A percentile compares a stretch with the other conserved stretches of the same genome.
Evolutionary conservation across 495 filamentous ascomycete genomes (phyloP).

Genomic region (Trichoderma erinaceum): DNA sequence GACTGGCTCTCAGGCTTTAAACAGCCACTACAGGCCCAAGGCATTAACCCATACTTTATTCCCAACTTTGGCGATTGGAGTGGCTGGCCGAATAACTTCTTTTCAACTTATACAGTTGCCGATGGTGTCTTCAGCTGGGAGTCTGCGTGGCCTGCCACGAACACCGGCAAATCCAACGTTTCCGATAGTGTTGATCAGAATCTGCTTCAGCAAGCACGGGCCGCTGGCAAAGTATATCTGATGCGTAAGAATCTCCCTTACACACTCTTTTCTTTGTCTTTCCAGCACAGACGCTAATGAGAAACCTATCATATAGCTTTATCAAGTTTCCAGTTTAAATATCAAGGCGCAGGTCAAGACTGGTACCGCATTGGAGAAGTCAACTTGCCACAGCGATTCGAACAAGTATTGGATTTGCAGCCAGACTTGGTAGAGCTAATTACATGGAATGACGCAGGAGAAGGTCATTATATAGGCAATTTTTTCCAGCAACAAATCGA

Average conservation of each 20-base stretch:
- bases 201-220: conserved; percentile 22
- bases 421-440: conserved; percentile 24
- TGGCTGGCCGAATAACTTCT: conserved; percentile 4
- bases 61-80: conserved; percentile 18
- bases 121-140: conserved; percentile 35
- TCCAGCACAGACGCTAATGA: background rate
- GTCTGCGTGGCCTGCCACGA: conserved; percentile 27
- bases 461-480: conserved; percentile 38
- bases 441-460: conserved; percentile 31
- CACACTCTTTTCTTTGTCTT: background rate
- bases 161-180: conserved; percentile 18
- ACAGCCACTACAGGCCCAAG: background rate
- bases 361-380: conserved; percentile 35
- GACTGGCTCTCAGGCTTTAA: conserved; percentile 4
- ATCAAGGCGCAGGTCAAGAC: conserved; percentile 21
- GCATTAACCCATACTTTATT: conserved; percentile 16
- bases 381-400: conserved; percentile 29
- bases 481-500: conserved; percentile 27
- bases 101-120: conserved; percentile 17
- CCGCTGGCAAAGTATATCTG: conserved; percentile 28
- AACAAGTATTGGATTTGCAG: conserved; percentile 20
- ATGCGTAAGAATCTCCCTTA: conserved; percentile 23
- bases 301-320: conserved; percentile 16
- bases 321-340: conserved; percentile 32
- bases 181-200: conserved; percentile 21